Percentiles rank a stretch among this genome's conserved stretches.
phyloP scores from a whole-genome alignment of 805 yeast genomes.

The Zygoascus bituminiphila region DNA sequence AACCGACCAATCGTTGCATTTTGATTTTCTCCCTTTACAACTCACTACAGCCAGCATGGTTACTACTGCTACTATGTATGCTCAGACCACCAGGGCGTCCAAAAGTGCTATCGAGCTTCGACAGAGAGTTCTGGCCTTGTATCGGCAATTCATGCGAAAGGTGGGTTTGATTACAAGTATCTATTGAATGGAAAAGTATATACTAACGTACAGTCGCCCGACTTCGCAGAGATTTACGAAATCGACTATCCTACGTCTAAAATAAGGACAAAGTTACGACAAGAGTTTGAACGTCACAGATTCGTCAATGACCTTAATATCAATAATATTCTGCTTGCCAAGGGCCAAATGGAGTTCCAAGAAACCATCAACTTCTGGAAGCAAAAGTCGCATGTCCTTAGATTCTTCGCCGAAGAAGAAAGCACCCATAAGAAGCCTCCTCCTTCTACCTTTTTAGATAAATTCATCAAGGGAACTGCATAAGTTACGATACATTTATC shows the following conservation, averaged over 20 bases:
- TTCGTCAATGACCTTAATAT: constrained; percentile 59
- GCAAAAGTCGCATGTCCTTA: constrained; percentile 76
- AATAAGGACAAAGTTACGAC: constrained; percentile 77
- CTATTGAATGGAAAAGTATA: background rate
- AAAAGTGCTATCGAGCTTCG: constrained; percentile 54
- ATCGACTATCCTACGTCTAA: constrained; percentile 58
- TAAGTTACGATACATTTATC: constrained; percentile 7
- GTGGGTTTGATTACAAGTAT: too few relatives aligned
- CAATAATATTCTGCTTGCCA: constrained; percentile 60
- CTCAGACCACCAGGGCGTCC: constrained; percentile 68
- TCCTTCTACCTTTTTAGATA: constrained; percentile 58
- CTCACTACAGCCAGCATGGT: background rate
- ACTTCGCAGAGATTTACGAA: constrained; percentile 37
- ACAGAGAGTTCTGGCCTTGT: constrained; percentile 55
- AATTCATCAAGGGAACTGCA: constrained; percentile 38
- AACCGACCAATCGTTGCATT: background rate
- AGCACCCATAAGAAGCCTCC: constrained; percentile 43
- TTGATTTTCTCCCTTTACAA: background rate
- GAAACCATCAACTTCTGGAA: constrained; percentile 86
- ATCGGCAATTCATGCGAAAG: constrained; percentile 59
- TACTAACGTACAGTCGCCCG: constrained; percentile 22
- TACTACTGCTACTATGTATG: constrained; percentile 61
- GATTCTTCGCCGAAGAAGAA: constrained; percentile 65
- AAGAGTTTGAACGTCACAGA: constrained; percentile 81
- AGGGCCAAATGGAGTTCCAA: constrained; percentile 87